phyloP scores from a whole-genome alignment of 78 protist genomes.

The Paulinella micropora region DNA sequence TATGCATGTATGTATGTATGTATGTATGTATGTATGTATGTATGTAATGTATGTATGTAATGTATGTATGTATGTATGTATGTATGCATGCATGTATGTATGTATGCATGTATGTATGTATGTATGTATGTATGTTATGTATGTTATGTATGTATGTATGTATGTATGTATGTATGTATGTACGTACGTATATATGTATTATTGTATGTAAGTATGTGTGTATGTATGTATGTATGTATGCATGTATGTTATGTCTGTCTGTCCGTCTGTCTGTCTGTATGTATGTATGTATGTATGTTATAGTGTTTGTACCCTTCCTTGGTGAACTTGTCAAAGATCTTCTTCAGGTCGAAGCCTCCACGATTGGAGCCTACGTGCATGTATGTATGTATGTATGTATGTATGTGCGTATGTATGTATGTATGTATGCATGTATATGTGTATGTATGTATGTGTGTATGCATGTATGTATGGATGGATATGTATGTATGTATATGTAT shows the following conservation, averaged over 20 bases:
- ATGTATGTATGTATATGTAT: neutral
- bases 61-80: neutral
- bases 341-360: too few species aligned
- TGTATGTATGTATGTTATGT: neutral
- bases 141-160: neutral
- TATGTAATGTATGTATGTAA: neutral
- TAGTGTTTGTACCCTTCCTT: too few species aligned
- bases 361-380: neutral
- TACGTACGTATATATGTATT: neutral
- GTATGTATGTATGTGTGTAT: neutral
- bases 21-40: neutral
- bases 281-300: neutral
- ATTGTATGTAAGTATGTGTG: neutral
- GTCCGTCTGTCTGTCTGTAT: neutral
- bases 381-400: neutral
- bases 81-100: neutral
- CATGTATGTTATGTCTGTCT: neutral
- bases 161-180: neutral
- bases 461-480: neutral
- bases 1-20: neutral
- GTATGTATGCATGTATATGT: neutral
- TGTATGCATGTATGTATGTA: neutral
- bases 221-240: neutral
- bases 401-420: neutral
- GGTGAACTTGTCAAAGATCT: too few species aligned